Percentiles rank a stretch among this genome's conserved stretches.
phyloP scores from a whole-genome alignment of 805 yeast genomes.

The Candida chilensis region DNA sequence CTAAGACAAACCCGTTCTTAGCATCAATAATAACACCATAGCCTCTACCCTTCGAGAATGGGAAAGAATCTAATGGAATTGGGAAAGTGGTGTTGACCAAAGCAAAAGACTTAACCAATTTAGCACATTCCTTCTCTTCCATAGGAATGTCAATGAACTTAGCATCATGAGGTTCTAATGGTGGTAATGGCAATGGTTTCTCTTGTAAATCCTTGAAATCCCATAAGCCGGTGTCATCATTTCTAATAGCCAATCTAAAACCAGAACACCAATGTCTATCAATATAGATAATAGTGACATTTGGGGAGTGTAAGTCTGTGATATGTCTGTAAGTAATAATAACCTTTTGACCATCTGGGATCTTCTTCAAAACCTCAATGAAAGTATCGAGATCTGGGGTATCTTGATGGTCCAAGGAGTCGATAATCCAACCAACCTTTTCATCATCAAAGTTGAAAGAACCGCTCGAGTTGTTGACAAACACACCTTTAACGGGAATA shows the following conservation, averaged over 20 bases:
- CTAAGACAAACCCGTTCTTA: slow-evolving; percentile 67
- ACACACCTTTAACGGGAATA: slow-evolving; percentile 80
- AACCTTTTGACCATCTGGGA: slow-evolving; percentile 72
- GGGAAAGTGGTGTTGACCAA: slow-evolving; percentile 59
- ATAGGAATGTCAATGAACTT: slow-evolving; percentile 62
- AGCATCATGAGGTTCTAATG: slow-evolving; percentile 51
- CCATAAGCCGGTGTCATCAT: slow-evolving; percentile 49
- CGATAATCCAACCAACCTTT: slow-evolving; percentile 72
- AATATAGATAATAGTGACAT: slow-evolving; percentile 55
- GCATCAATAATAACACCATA: slow-evolving; percentile 83
- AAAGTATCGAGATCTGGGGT: slow-evolving; percentile 71
- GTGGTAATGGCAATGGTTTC: slow-evolving; percentile 50
- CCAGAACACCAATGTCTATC: slow-evolving; percentile 82
- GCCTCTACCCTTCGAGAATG: slow-evolving; percentile 50
- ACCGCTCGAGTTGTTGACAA: slow-evolving; percentile 67
- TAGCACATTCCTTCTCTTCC: slow-evolving; percentile 41
- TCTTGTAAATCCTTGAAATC: slow-evolving; percentile 44
- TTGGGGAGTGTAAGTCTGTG: slow-evolving; percentile 70
- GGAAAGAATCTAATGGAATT: slow-evolving; percentile 67
- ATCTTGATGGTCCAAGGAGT: slow-evolving; percentile 64
- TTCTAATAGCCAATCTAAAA: slow-evolving; percentile 58
- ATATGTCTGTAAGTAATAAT: slow-evolving; percentile 67
- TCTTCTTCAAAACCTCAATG: slow-evolving; percentile 64
- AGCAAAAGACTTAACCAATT: slow-evolving; percentile 61
- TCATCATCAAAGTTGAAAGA: slow-evolving; percentile 62